A percentile compares a stretch with the other conserved stretches of the same genome.
phyloP scores from a whole-genome alignment of 2,329 filamentous ascomycete species.

The Penicillium sp. region DNA sequence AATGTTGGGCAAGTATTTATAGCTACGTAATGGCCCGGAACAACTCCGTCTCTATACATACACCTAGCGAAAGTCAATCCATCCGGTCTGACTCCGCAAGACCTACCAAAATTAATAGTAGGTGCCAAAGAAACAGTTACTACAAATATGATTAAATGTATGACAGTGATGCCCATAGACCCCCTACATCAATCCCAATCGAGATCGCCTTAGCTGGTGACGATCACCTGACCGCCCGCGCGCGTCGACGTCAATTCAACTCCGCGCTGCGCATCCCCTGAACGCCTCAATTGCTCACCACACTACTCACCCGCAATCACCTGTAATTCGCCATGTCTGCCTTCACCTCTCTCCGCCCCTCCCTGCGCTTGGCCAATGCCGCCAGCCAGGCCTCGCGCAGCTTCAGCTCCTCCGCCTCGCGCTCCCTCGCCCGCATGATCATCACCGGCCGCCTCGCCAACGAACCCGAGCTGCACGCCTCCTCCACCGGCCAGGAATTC shows the following conservation, averaged over 20 bases:
- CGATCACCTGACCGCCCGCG: too few species aligned
- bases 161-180: too few species aligned
- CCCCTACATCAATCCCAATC: too few species aligned
- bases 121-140: too few species aligned
- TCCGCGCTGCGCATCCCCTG: neutral
- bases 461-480: constrained; percentile 70
- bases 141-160: too few species aligned
- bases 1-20: too few species aligned
- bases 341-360: constrained; percentile 53
- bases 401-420: constrained; percentile 67
- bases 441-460: constrained; percentile 81
- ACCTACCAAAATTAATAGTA: too few species aligned
- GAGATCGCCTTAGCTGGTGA: too few species aligned
- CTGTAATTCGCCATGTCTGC: constrained; percentile 31
- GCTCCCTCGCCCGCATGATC: constrained; percentile 72
- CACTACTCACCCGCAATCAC: neutral
- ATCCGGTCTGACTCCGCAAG: too few species aligned
- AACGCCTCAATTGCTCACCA: neutral
- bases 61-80: too few species aligned
- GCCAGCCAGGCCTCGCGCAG: constrained; percentile 55
- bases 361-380: constrained; percentile 46
- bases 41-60: too few species aligned
- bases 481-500: constrained; percentile 68
- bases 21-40: too few species aligned
- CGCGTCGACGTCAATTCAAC: constrained; percentile 5